Evolutionary conservation across 352 stramenopile genomes (phyloP).

Genomic region (Thalassiosira hispida): DNA sequence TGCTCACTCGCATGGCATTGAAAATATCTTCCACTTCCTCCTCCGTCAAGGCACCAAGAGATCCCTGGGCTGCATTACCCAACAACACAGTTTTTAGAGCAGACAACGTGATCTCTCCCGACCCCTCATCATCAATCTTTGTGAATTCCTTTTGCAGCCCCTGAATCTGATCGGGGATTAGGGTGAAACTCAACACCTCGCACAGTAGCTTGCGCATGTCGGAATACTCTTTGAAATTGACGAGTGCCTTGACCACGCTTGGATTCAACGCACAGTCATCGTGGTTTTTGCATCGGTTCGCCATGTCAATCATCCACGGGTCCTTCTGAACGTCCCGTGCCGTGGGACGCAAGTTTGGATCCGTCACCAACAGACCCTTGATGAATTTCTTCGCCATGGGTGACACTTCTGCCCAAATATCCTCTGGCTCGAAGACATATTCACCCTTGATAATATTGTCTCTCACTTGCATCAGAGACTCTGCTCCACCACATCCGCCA

Average conservation of each 20-base stretch:
- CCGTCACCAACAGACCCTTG: constrained; percentile 57
- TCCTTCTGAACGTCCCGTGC: constrained; percentile 65
- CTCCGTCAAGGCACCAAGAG: constrained; percentile 61
- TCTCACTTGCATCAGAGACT: constrained; percentile 63
- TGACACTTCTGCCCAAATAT: constrained; percentile 77
- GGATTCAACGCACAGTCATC: constrained; percentile 62
- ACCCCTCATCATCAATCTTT: constrained; percentile 81
- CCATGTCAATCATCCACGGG: constrained; percentile 77
- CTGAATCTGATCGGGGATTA: constrained; percentile 82
- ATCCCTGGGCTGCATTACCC: constrained; percentile 47
- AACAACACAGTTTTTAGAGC: constrained; percentile 66
- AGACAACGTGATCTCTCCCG: constrained; percentile 80
- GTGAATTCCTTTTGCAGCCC: constrained; percentile 84
- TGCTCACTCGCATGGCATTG: constrained; percentile 67
- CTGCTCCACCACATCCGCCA: constrained; percentile 90
- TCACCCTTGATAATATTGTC: constrained; percentile 70
- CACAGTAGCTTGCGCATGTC: constrained; percentile 85
- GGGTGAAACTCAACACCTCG: constrained; percentile 85
- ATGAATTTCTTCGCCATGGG: constrained; percentile 77
- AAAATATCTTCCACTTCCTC: constrained; percentile 81
- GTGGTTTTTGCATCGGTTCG: constrained; percentile 38
- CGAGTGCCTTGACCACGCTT: constrained; percentile 70
- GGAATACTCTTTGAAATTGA: constrained; percentile 79
- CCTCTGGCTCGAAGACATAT: constrained; percentile 71
- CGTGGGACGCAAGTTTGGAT: constrained; percentile 67